Base-by-base conservation (phyloP, 129 eudicot genomes). In the Helianthus tuberosus region DNA sequence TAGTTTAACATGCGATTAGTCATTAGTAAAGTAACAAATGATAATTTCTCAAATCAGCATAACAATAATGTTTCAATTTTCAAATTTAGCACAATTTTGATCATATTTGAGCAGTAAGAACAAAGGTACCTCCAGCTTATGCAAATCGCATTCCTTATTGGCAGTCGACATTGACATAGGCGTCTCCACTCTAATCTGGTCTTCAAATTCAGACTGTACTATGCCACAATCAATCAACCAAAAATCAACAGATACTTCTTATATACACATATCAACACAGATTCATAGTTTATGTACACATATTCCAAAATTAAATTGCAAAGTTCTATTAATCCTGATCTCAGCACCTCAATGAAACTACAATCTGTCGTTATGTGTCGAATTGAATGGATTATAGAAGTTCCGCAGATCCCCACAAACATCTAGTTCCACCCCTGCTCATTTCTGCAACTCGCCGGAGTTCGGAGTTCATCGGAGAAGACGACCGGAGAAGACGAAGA, bases 101-200 rank as follows among this genome's bases (percentile, higher is more conserved):
- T 64, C 44, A 27, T 43, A 64, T 55, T 61, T 68, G 15, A 58
- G 27, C 54, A 68, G 72, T 68, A 80, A 60, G 49, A 68, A 39
- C 61, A 70, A 73, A 69, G 14, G 71, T 74, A 87, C 86, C 86
- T 81, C 83, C 39, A 69, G 58, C 68, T 54, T 64, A 68, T 54
- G 52, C n/a, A 47, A 27, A 14, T 49, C 47, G 60, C 73, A 64
- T 78, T 73, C 84, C 66, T 69, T 59, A 27, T 27, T 27, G 11
- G 68, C 76, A 35, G 41, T 52, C 44, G 77, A 69, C 43, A 53
- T 27, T 5, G 16, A 68, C 47, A 27, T 27, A 27, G 8, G 69
- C 39, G 16, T 27, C 64, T 71, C 53, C 72, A 64, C 77, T 64
- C 77, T 57, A 65, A 23, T 17, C 46, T 8, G 29, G 53, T 79